Evolutionary conservation across 2,329 filamentous ascomycete species (phyloP).

Genomic region (Penicillium aurantiogriseum): DNA sequence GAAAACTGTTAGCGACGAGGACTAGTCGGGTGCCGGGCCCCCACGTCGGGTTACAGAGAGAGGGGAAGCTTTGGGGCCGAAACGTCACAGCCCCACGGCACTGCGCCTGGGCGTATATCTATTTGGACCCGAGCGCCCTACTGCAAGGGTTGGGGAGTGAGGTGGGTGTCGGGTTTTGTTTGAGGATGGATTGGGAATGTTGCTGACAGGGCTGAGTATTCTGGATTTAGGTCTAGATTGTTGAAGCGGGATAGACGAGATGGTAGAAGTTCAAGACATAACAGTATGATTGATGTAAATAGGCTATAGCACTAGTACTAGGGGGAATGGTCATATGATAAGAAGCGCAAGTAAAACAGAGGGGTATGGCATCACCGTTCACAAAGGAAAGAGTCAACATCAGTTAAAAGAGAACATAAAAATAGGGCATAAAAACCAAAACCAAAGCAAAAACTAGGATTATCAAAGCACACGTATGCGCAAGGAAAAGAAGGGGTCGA

Average conservation of each 20-base stretch:
- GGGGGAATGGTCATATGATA: conserved; percentile 4
- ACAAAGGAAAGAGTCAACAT: conserved; percentile 5
- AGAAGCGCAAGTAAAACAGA: conserved; percentile 4
- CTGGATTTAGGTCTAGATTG: not conserved
- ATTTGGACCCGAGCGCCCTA: not conserved
- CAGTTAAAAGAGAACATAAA: not conserved
- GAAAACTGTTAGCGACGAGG: not conserved
- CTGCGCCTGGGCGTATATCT: not conserved
- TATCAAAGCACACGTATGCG: conserved; percentile 15
- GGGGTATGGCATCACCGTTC: conserved; percentile 12
- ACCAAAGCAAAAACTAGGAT: conserved; percentile 1
- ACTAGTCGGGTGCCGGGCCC: not conserved
- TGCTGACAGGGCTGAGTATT: not conserved
- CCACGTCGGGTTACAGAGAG: not conserved
- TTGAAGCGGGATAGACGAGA: not conserved
- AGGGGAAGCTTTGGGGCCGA: not conserved
- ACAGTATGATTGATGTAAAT: conserved; percentile 5
- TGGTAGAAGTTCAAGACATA: not conserved
- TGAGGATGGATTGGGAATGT: not conserved
- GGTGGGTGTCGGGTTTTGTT: not conserved
- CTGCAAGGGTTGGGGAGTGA: not conserved
- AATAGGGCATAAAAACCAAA: conserved; percentile 6
- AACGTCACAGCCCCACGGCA: conserved; percentile 1
- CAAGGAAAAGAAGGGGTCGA: conserved; percentile 14
- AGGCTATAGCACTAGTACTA: conserved; percentile 2